phyloP scores from a whole-genome alignment of 768 basidiomycete species.

The Hericium erinaceus region DNA sequence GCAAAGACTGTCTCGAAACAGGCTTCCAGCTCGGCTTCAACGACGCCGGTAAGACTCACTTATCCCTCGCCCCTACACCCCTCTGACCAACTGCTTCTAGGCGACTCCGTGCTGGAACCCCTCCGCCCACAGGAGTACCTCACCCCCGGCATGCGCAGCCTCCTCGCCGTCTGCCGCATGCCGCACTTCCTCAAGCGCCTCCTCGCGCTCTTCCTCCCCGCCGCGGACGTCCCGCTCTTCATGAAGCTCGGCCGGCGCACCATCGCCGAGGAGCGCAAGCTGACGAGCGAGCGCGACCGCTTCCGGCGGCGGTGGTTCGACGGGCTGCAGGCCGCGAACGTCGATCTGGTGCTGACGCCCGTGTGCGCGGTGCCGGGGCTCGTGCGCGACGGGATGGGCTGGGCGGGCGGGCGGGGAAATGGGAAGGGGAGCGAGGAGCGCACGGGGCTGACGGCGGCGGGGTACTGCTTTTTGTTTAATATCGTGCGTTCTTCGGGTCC shows the following conservation, averaged over 20 bases:
- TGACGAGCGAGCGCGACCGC: conserved; percentile 17
- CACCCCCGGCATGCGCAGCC: conserved; percentile 12
- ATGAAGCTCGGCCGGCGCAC: not conserved
- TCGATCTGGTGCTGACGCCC: conserved; percentile 29
- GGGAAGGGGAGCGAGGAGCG: not conserved
- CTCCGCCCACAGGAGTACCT: conserved; percentile 11
- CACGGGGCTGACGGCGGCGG: not conserved
- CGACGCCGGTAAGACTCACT: not conserved
- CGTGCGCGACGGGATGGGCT: not conserved
- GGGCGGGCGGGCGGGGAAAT: not conserved
- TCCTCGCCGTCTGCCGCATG: conserved; percentile 12
- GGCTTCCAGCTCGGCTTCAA: not conserved
- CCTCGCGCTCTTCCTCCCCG: conserved; percentile 17
- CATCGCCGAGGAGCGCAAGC: conserved; percentile 16
- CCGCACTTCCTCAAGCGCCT: conserved; percentile 19
- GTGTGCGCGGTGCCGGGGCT: not conserved
- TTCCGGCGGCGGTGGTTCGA: conserved; percentile 13
- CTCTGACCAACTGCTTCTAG: not conserved
- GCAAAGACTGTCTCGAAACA: not conserved
- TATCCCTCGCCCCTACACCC: not conserved
- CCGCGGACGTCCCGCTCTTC: conserved; percentile 16
- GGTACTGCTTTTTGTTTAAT: not conserved
- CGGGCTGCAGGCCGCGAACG: conserved; percentile 14
- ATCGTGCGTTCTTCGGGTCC: not conserved
- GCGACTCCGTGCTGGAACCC: not conserved